Evolutionary conservation across 495 filamentous ascomycete genomes (phyloP).

Genomic region (Neurospora sp.): DNA sequence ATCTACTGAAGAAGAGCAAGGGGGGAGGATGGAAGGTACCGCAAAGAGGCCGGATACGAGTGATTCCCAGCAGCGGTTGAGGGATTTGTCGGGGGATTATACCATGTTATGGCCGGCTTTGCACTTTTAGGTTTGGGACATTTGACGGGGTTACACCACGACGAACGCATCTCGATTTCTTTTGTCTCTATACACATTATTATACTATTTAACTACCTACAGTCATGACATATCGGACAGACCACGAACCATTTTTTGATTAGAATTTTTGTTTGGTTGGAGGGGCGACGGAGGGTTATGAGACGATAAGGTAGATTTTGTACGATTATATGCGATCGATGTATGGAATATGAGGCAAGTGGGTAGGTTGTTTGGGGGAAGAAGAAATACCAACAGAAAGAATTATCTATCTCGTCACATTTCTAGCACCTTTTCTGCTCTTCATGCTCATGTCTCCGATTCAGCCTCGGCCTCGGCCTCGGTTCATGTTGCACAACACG

Average conservation of each 20-base stretch:
- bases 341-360: background rate
- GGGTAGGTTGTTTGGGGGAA: background rate
- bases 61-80: constrained; percentile 12
- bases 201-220: background rate
- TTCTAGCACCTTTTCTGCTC: background rate
- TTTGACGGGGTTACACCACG: background rate
- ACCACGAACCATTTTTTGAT: background rate
- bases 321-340: background rate
- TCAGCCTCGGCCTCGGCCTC: background rate
- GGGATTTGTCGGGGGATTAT: constrained; percentile 16
- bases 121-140: constrained; percentile 11
- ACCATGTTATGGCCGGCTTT: constrained; percentile 27
- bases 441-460: background rate
- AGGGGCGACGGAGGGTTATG: background rate
- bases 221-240: no score
- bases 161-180: background rate
- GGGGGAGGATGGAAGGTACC: background rate
- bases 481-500: background rate
- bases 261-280: background rate
- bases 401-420: background rate
- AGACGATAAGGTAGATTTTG: background rate
- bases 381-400: background rate
- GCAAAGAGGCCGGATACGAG: constrained; percentile 7
- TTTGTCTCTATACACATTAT: background rate
- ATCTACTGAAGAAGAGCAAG: constrained; percentile 7